Evolutionary conservation across 1,139 yeast species (phyloP).

Genomic region (Kazachstania sp.): DNA sequence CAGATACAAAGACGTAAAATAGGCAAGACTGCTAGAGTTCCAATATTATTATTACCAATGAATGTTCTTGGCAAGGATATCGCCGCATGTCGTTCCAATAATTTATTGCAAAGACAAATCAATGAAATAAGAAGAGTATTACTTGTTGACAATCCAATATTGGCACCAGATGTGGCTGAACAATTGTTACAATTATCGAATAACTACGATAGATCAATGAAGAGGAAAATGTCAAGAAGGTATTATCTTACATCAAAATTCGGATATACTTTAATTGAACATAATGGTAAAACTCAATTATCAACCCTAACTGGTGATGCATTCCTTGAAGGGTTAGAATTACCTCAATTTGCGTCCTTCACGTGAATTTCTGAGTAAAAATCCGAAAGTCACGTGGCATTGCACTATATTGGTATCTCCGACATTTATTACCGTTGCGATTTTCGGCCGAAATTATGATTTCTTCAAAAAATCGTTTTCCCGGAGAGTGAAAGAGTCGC

Average conservation of each 20-base stretch:
- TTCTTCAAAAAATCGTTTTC: no score
- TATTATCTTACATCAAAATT: neutral
- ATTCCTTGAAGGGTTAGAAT: neutral
- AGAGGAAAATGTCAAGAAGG: neutral
- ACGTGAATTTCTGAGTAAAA: neutral
- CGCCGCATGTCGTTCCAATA: slow-evolving; percentile 3
- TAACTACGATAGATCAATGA: neutral
- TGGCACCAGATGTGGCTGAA: neutral
- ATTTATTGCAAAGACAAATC: slow-evolving; percentile 4
- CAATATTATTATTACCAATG: slow-evolving; percentile 6
- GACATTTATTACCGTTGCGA: no score
- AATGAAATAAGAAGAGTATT: neutral
- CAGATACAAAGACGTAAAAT: neutral
- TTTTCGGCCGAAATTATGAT: no score
- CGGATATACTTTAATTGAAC: neutral
- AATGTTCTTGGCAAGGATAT: slow-evolving; percentile 6
- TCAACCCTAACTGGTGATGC: neutral
- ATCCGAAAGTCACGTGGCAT: no score
- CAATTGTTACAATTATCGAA: neutral
- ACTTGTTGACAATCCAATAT: slow-evolving; percentile 3
- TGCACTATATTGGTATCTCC: no score
- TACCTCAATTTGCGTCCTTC: neutral
- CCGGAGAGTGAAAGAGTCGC: no score
- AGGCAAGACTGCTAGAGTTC: neutral
- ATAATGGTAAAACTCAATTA: neutral